phyloP scores from a whole-genome alignment of 1,284 basidiomycete species.

The Trichosporon faecale region DNA sequence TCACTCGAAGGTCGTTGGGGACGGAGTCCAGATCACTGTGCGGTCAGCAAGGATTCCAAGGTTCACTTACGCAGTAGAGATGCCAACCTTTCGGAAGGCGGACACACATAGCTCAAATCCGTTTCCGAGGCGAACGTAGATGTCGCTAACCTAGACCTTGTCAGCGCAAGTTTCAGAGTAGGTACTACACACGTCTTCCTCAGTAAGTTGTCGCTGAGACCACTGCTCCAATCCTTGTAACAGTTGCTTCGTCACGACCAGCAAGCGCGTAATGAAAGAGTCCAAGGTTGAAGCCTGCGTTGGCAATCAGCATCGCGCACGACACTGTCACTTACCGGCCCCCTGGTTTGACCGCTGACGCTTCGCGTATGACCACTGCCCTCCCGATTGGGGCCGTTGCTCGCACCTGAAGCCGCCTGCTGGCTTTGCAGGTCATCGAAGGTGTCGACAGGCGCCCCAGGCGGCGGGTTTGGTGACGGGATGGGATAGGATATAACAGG shows the following conservation, averaged over 20 bases:
- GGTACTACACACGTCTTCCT: constrained; percentile 55
- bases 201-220: constrained; percentile 72
- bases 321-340: background rate
- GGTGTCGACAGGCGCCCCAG: background rate
- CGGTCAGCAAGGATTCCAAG: constrained; percentile 20
- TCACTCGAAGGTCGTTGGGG: constrained; percentile 80
- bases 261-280: constrained; percentile 84
- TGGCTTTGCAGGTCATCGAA: constrained; percentile 3
- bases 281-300: constrained; percentile 55
- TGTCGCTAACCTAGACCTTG: constrained; percentile 76
- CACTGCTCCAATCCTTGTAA: constrained; percentile 87
- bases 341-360: constrained; percentile 1
- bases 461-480: constrained; percentile 7
- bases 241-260: constrained; percentile 92
- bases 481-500: constrained; percentile 29
- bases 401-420: background rate
- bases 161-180: background rate
- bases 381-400: background rate
- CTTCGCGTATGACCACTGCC: background rate
- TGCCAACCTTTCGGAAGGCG: constrained; percentile 79
- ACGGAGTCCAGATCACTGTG: constrained; percentile 82
- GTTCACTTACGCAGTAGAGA: constrained; percentile 77
- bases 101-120: constrained; percentile 92
- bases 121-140: constrained; percentile 93
- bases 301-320: background rate